phyloP scores from a whole-genome alignment of 805 yeast species.

The Ogataea kodamae region DNA sequence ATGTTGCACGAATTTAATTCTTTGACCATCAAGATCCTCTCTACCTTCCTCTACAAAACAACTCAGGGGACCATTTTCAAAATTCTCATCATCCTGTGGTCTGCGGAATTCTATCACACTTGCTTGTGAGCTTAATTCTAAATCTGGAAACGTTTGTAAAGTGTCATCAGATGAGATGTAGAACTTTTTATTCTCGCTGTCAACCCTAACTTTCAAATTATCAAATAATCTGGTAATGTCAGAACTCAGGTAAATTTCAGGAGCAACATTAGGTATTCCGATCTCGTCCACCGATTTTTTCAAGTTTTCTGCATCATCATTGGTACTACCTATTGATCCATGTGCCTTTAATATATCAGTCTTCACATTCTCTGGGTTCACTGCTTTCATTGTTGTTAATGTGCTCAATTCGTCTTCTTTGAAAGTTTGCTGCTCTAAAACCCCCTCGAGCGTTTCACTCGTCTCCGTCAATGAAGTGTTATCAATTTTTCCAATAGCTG shows the following conservation, averaged over 20 bases:
- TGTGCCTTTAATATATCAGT: not conserved
- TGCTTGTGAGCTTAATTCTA: slow-evolving; percentile 14
- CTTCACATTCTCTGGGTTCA: not conserved
- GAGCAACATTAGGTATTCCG: slow-evolving; percentile 16
- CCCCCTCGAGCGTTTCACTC: too few species aligned
- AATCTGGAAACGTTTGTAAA: slow-evolving; percentile 17
- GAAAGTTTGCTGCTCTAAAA: not conserved
- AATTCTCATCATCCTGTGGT: slow-evolving; percentile 1
- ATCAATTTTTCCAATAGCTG: too few species aligned
- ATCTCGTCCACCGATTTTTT: not conserved
- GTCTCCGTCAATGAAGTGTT: too few species aligned
- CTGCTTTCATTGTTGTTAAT: not conserved
- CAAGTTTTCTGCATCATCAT: not conserved
- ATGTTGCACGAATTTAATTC: not conserved
- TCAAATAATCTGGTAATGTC: slow-evolving; percentile 19
- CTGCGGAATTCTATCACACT: slow-evolving; percentile 5
- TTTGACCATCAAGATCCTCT: slow-evolving; percentile 4
- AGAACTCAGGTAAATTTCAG: slow-evolving; percentile 21
- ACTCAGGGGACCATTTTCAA: slow-evolving; percentile 14
- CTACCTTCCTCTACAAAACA: slow-evolving; percentile 18
- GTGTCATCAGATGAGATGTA: slow-evolving; percentile 12
- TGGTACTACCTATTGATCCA: not conserved
- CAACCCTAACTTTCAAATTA: slow-evolving; percentile 8
- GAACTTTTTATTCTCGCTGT: slow-evolving; percentile 15
- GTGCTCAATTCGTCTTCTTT: not conserved